Percentiles rank a stretch among this genome's conserved stretches.
These are phyloP conservation scores for Aspergillus floridensis DNA, from an alignment of 2,329 filamentous ascomycete genomes.

Conservation along the genomic window DNA sequence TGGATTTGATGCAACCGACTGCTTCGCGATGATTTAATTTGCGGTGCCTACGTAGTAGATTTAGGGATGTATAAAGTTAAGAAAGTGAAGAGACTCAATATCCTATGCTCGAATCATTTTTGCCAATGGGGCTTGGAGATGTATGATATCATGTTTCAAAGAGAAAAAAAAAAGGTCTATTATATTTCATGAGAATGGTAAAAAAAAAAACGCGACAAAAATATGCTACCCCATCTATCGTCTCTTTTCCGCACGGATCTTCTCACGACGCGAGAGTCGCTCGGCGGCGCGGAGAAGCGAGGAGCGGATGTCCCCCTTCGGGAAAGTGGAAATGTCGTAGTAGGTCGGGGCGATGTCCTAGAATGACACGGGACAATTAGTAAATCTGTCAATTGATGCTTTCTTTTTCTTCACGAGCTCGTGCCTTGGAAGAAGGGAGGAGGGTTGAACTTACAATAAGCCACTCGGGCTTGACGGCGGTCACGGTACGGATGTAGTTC, in stretches of 20 bases:
- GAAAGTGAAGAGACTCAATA: no score
- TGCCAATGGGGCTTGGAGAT: no score
- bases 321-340: slow-evolving; percentile 81
- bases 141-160: no score
- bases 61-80: no score
- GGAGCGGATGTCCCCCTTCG: slow-evolving; percentile 79
- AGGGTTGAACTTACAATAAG: slow-evolving; percentile 65
- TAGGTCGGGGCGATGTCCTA: slow-evolving; percentile 92
- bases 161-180: background rate
- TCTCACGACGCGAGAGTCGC: slow-evolving; percentile 55
- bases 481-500: slow-evolving; percentile 96
- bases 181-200: slow-evolving; percentile 6
- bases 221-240: slow-evolving; percentile 23
- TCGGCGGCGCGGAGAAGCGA: slow-evolving; percentile 55
- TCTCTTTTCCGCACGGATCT: slow-evolving; percentile 43
- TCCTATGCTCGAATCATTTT: no score
- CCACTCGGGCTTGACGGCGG: slow-evolving; percentile 90
- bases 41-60: no score
- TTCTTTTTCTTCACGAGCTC: no score
- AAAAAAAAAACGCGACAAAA: slow-evolving; percentile 11
- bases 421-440: background rate
- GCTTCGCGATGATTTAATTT: no score
- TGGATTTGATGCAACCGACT: no score
- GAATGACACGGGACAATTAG: slow-evolving; percentile 1
- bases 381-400: no score